Conservation (phyloP, 805 yeast genomes). For the Candida argentea region DNA sequence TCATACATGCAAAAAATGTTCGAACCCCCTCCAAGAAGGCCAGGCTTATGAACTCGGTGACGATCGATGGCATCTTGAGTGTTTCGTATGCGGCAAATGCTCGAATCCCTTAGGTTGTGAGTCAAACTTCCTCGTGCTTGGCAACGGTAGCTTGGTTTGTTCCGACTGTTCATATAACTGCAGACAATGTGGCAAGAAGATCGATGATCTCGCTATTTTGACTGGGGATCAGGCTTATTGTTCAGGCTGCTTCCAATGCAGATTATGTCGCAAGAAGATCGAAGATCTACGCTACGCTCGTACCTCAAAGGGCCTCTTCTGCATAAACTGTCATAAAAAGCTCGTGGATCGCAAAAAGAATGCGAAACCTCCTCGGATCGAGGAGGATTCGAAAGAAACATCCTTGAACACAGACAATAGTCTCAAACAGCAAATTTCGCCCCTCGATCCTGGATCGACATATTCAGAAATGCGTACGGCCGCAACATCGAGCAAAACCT, state of each 20-base stretch:
- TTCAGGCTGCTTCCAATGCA: slow-evolving; percentile 79
- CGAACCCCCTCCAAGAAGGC: slow-evolving; percentile 60
- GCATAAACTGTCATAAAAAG: slow-evolving; percentile 86
- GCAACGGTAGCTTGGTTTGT: slow-evolving; percentile 87
- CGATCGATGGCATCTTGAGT: slow-evolving; percentile 91
- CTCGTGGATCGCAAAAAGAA: slow-evolving; percentile 62
- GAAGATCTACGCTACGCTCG: slow-evolving; percentile 87
- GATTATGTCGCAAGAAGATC: slow-evolving; percentile 75
- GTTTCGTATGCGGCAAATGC: slow-evolving; percentile 88
- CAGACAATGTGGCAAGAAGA: slow-evolving; percentile 72
- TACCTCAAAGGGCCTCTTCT: slow-evolving; percentile 85
- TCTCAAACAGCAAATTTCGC: too few relatives aligned
- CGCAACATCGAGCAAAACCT: too few relatives aligned
- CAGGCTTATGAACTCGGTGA: slow-evolving; percentile 93
- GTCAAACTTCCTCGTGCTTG: slow-evolving; percentile 82
- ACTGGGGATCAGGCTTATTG: slow-evolving; percentile 96
- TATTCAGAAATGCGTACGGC: too few relatives aligned
- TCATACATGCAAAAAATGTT: slow-evolving; percentile 32
- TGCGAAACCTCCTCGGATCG: too few relatives aligned
- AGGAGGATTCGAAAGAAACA: too few relatives aligned
- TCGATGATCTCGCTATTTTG: slow-evolving; percentile 85
- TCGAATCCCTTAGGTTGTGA: slow-evolving; percentile 69
- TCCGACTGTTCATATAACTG: slow-evolving; percentile 89
- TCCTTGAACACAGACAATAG: too few relatives aligned
- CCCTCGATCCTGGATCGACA: too few relatives aligned